Evolutionary conservation across 2,329 filamentous ascomycete species (phyloP).

Genomic region (Leptoxyphium fumago): DNA sequence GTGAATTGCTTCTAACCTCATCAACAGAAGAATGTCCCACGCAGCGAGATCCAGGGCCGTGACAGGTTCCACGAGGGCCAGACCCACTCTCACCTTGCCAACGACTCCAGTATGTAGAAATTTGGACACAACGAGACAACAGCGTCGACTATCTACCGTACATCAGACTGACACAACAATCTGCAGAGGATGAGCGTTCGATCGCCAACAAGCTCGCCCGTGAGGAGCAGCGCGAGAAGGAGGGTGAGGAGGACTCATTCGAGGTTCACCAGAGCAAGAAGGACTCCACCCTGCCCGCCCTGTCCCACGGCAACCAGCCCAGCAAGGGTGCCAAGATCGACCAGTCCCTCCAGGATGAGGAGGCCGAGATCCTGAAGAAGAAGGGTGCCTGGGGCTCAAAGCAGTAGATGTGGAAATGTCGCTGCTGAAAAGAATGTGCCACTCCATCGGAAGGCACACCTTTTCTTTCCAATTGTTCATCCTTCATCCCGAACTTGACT

Average conservation of each 20-base stretch:
- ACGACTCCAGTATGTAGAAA: conserved; percentile 52
- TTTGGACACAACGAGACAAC: background rate
- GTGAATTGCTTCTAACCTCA: too few species aligned
- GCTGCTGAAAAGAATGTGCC: too few species aligned
- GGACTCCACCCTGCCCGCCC: conserved; percentile 48
- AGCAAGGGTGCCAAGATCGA: conserved; percentile 59
- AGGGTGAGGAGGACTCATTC: conserved; percentile 24
- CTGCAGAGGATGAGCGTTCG: conserved; percentile 51
- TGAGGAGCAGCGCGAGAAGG: conserved; percentile 40
- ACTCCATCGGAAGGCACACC: too few species aligned
- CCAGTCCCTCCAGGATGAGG: conserved; percentile 51
- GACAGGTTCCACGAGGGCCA: conserved; percentile 58
- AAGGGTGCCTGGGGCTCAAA: conserved; percentile 36
- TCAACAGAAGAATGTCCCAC: conserved; percentile 39
- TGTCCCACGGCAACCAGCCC: conserved; percentile 56
- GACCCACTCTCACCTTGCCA: conserved; percentile 49
- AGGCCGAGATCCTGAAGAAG: conserved; percentile 47
- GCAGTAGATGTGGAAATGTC: conserved; percentile 4
- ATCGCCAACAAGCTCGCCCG: conserved; percentile 58
- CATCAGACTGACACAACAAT: background rate
- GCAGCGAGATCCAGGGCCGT: conserved; percentile 23
- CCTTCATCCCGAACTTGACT: too few species aligned
- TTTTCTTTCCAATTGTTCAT: too few species aligned
- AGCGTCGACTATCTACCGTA: background rate
- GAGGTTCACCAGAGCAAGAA: conserved; percentile 33